Evolutionary conservation across 306 rosid species (phyloP).

Genomic region (Sesbania bispinosa): DNA sequence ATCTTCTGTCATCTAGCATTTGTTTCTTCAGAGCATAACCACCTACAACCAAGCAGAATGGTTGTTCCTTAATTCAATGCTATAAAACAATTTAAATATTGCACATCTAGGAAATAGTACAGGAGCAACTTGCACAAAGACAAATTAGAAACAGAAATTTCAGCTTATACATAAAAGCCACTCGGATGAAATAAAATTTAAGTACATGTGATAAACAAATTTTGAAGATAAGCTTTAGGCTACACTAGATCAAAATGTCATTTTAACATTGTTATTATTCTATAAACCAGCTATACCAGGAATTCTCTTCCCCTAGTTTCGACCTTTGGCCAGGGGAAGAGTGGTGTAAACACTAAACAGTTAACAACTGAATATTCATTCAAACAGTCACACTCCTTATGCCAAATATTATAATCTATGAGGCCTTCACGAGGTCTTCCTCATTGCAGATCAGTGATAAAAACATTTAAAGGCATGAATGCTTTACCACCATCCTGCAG

Average conservation of each 20-base stretch:
- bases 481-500: background rate
- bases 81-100: background rate
- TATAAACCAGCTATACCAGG: background rate
- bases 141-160: slow-evolving; percentile 1
- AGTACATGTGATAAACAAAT: background rate
- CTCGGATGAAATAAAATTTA: background rate
- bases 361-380: background rate
- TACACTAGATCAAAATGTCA: slow-evolving; percentile 1
- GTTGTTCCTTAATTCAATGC: slow-evolving; percentile 1
- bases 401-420: background rate
- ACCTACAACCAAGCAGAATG: slow-evolving; percentile 47
- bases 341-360: slow-evolving; percentile 1
- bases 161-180: slow-evolving; percentile 10
- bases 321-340: background rate
- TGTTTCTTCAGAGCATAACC: slow-evolving; percentile 84
- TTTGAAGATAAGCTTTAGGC: background rate
- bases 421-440: background rate
- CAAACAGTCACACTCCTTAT: background rate
- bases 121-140: slow-evolving; percentile 4
- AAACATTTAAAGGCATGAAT: background rate
- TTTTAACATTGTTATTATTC: background rate
- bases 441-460: background rate
- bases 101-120: background rate
- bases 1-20: slow-evolving; percentile 98
- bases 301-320: background rate